phyloP scores from a whole-genome alignment of 2,329 filamentous ascomycete genomes.

The Tolypocladium nubicola region DNA sequence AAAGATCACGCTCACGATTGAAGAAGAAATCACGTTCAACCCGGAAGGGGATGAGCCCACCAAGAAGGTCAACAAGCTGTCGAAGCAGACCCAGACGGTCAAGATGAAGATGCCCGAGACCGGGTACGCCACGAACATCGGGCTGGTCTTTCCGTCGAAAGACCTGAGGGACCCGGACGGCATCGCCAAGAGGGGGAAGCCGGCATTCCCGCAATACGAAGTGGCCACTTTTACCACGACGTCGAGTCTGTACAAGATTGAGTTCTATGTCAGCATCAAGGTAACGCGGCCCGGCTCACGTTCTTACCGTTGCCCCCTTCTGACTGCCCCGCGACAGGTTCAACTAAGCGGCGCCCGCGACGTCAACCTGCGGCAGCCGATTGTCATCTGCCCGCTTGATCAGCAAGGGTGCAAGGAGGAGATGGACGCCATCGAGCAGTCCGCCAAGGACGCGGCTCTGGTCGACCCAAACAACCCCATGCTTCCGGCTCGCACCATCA shows the following conservation, averaged over 20 bases:
- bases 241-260: slow-evolving; percentile 92
- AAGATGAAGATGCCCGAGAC: slow-evolving; percentile 80
- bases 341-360: slow-evolving; percentile 81
- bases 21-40: slow-evolving; percentile 98
- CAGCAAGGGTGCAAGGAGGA: slow-evolving; percentile 95
- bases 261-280: slow-evolving; percentile 93
- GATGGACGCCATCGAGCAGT: slow-evolving; percentile 96
- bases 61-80: slow-evolving; percentile 77
- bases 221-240: slow-evolving; percentile 89
- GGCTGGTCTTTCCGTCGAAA: slow-evolving; percentile 81
- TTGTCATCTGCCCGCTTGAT: slow-evolving; percentile 91
- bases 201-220: slow-evolving; percentile 80
- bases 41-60: slow-evolving; percentile 93
- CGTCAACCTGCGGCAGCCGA: slow-evolving; percentile 79
- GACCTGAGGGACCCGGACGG: slow-evolving; percentile 82
- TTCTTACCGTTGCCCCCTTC: background rate
- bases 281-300: slow-evolving; percentile 33
- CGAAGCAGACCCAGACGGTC: slow-evolving; percentile 72
- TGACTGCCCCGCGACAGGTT: slow-evolving; percentile 45
- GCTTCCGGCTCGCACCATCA: slow-evolving; percentile 76
- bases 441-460: slow-evolving; percentile 81
- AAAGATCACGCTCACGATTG: slow-evolving; percentile 86
- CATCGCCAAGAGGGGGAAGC: slow-evolving; percentile 72
- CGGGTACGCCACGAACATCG: slow-evolving; percentile 87
- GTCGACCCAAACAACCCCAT: slow-evolving; percentile 85